Evolutionary conservation across 495 filamentous ascomycete species (phyloP).

Genomic region (Cairneyella variabilis): DNA sequence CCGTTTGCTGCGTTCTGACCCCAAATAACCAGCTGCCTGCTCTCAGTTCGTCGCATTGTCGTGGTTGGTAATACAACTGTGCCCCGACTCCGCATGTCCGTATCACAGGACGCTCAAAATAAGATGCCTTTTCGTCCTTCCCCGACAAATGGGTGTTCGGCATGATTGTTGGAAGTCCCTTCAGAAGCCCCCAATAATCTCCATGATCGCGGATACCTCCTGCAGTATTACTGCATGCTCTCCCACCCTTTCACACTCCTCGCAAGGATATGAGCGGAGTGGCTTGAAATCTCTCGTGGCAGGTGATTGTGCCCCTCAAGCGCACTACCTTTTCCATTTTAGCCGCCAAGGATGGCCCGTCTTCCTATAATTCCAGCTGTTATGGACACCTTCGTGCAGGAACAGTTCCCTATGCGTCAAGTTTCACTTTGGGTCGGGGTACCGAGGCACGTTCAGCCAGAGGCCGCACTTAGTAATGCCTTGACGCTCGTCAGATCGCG

Average conservation of each 20-base stretch:
- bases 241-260: conserved; percentile 3
- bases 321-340: conserved; percentile 4
- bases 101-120: no score
- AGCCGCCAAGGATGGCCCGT: conserved; percentile 10
- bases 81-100: background rate
- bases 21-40: background rate
- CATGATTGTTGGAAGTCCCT: conserved; percentile 2
- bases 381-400: no score
- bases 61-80: background rate
- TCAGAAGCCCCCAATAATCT: background rate
- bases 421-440: no score
- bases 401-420: no score
- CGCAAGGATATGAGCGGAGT: conserved; percentile 13
- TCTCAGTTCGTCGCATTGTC: background rate
- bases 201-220: no score
- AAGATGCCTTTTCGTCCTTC: no score
- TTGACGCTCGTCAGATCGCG: no score
- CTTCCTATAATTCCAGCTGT: no score
- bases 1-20: conserved; percentile 1
- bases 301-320: conserved; percentile 19
- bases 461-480: no score
- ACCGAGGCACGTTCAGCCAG: no score
- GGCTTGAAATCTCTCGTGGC: conserved; percentile 20
- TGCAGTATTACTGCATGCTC: no score
- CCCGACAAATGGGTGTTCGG: no score